Base-by-base conservation (phyloP, 176 grass and related monocot genomes). In the Puya raimondii region DNA sequence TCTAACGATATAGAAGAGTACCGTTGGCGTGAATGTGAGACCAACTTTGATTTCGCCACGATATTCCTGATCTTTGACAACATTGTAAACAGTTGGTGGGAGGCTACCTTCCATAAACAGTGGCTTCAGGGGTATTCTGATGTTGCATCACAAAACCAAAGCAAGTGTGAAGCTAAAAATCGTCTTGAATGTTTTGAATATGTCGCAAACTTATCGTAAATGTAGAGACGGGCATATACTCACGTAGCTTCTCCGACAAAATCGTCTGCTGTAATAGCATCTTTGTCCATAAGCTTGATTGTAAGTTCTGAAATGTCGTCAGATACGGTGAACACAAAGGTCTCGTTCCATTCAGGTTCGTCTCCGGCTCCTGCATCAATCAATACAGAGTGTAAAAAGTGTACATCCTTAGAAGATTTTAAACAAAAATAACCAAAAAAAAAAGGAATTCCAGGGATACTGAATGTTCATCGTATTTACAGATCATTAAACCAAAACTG, bases 281-380 rank as follows among this genome's bases (percentile, higher is more conserved):
- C 86, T 16, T 77, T 92, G 76, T 96, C 92, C 88, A 96, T 92
- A 54, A 96, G 72, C 83, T 96, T 92, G 65, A 96, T 57, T 23
- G 17, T 65, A 16, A 96, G 78, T 51, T 85, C 73, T 0, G 70
- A 48, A 26, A 74, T 23, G 25, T 57, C 64, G 23, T 73, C 76
- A 26, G 88, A 87, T 61, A 91, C 64, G 1, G 47, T 78, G 76
- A 96, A 96, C 17, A 92, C 17, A 72, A 96, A 96, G 70, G 70
- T 96, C 74, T 96, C 86, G 2, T 96, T 92, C 88, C 93, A 96
- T 67, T 96, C 88, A 56, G 88, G 93, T 6, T 92, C 84, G 49
- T 68, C 79, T 49, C 86, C 86, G 66, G 74, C 82, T 49, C 86
- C 93, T 89, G 76, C 11, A 71, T 53, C 6, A 57, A 50, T 68